phyloP scores from a whole-genome alignment of 371 early-diverging fungal genomes.

The Apophysomyces trapeziformis region DNA sequence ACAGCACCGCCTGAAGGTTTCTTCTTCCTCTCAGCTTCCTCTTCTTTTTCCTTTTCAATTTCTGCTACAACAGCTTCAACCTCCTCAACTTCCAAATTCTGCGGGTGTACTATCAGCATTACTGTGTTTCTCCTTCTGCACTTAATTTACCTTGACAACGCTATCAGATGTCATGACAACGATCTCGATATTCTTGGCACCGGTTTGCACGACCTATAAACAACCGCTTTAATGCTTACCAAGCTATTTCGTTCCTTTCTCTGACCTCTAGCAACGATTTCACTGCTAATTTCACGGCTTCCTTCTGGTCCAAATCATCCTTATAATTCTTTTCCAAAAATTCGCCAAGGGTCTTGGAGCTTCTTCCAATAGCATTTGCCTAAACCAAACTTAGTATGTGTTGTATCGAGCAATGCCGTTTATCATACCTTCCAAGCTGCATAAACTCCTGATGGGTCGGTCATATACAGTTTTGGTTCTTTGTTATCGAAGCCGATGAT shows the following conservation, averaged over 20 bases:
- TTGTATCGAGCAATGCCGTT: constrained; percentile 17
- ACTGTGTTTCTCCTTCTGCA: background rate
- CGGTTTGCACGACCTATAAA: constrained; percentile 92
- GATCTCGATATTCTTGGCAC: constrained; percentile 98
- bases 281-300: constrained; percentile 90
- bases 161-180: constrained; percentile 85
- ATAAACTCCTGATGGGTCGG: constrained; percentile 99
- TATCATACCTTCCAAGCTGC: constrained; percentile 91
- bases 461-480: constrained; percentile 94
- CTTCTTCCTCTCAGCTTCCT: constrained; percentile 84
- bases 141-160: constrained; percentile 61
- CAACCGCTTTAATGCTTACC: background rate
- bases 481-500: constrained; percentile 94
- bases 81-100: constrained; percentile 80
- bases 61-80: constrained; percentile 83
- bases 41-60: constrained; percentile 94
- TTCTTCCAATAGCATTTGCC: constrained; percentile 97
- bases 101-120: background rate
- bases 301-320: constrained; percentile 80
- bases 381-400: constrained; percentile 13
- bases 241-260: background rate
- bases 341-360: constrained; percentile 95
- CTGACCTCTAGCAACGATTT: constrained; percentile 88
- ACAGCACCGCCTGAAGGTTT: constrained; percentile 39
- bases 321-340: constrained; percentile 97